These are phyloP conservation scores for Globisporangium splendens DNA, from an alignment of 352 stramenopile genomes.

Conservation along the genomic window DNA sequence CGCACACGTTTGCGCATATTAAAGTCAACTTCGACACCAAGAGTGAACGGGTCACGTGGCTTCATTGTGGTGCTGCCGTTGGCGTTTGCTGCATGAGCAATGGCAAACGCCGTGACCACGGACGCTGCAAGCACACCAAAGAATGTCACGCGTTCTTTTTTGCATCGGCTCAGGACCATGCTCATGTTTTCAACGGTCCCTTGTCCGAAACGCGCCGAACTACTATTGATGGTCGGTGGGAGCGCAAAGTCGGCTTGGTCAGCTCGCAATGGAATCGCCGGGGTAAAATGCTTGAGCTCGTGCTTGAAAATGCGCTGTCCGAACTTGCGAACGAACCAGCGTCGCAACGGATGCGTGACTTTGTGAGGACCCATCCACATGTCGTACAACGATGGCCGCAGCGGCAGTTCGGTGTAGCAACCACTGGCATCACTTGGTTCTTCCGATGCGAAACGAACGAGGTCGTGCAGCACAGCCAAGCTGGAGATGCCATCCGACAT, in stretches of 20 bases:
- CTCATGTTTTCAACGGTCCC: constrained; percentile 32
- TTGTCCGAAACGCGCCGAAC: constrained; percentile 32
- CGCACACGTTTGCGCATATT: constrained; percentile 5
- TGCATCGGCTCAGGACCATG: constrained; percentile 30
- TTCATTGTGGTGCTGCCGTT: background rate
- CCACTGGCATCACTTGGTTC: background rate
- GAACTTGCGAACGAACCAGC: constrained; percentile 15
- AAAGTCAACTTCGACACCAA: background rate
- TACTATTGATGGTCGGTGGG: constrained; percentile 22
- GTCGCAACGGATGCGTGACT: constrained; percentile 18
- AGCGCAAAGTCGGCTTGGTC: constrained; percentile 35
- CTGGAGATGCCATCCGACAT: constrained; percentile 4
- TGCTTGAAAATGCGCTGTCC: constrained; percentile 16
- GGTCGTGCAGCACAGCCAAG: background rate
- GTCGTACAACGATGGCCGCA: constrained; percentile 29
- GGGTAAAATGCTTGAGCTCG: background rate
- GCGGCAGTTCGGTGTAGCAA: constrained; percentile 13
- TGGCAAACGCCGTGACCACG: constrained; percentile 1
- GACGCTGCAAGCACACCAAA: constrained; percentile 30
- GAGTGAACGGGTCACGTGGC: background rate
- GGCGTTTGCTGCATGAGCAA: background rate
- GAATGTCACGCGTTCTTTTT: constrained; percentile 32
- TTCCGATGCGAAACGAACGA: background rate
- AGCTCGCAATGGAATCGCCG: constrained; percentile 15
- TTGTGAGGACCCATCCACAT: constrained; percentile 20